Conservation (phyloP, 2,329 filamentous ascomycete species). For the Lachnellula arida region DNA sequence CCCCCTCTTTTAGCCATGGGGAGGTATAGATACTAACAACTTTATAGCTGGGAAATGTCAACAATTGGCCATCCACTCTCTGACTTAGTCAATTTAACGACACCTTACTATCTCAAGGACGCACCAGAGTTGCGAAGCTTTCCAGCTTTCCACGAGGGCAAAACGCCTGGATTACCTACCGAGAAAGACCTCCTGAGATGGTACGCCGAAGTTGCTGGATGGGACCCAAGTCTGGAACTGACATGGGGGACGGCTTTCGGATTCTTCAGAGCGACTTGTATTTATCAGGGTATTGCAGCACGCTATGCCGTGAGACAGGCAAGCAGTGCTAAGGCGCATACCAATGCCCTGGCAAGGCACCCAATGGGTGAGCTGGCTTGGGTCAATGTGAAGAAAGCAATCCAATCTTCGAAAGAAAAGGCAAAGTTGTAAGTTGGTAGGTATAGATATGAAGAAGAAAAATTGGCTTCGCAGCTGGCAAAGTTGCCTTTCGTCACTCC, state of each 20-base stretch:
- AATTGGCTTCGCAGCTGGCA: neutral
- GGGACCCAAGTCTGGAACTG: constrained; percentile 61
- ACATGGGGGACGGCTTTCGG: constrained; percentile 59
- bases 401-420: constrained; percentile 32
- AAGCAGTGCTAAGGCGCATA: constrained; percentile 74
- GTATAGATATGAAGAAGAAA: neutral
- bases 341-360: constrained; percentile 64
- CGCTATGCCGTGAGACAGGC: constrained; percentile 81
- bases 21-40: neutral
- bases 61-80: constrained; percentile 94
- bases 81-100: constrained; percentile 77
- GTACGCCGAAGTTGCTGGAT: constrained; percentile 66
- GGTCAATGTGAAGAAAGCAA: constrained; percentile 58
- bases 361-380: constrained; percentile 77
- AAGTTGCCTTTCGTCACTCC: neutral
- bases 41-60: constrained; percentile 83
- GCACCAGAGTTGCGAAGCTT: constrained; percentile 32
- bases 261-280: constrained; percentile 56
- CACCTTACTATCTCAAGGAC: constrained; percentile 37
- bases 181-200: constrained; percentile 56
- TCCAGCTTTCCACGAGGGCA: constrained; percentile 40
- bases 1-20: neutral
- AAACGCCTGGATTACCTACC: constrained; percentile 47
- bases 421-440: constrained; percentile 38
- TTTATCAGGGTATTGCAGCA: constrained; percentile 87